These are phyloP conservation scores for Sherardia arvensis DNA, from an alignment of 257 asterid genomes.

Conservation along the genomic window DNA sequence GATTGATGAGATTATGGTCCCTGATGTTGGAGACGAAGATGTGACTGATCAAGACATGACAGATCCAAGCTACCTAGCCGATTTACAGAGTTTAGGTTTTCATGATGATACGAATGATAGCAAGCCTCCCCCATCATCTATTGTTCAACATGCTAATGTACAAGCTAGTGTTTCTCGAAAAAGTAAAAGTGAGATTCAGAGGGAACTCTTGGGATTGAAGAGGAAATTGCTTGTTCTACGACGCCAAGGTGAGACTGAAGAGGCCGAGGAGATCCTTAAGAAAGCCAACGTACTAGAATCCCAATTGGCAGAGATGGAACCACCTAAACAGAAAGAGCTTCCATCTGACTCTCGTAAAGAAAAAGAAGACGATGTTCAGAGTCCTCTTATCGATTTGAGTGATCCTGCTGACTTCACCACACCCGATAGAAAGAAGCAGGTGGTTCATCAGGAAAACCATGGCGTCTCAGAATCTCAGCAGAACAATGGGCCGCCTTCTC, in stretches of 20 bases:
- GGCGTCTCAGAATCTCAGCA: constrained; percentile 20
- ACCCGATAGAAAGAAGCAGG: constrained; percentile 12
- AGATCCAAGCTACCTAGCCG: constrained; percentile 63
- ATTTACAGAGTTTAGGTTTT: constrained; percentile 85
- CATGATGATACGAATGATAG: constrained; percentile 48
- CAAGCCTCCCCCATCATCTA: constrained; percentile 11
- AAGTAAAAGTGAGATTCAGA: constrained; percentile 71
- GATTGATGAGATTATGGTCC: constrained; percentile 7
- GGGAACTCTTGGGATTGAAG: constrained; percentile 68
- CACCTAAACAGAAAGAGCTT: constrained; percentile 24
- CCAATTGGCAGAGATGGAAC: constrained; percentile 55
- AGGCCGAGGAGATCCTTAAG: constrained; percentile 75
- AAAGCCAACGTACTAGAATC: constrained; percentile 48
- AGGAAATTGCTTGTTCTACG: constrained; percentile 74
- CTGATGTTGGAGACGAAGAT: constrained; percentile 40
- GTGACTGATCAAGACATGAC: constrained; percentile 85
- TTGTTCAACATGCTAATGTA: constrained; percentile 19
- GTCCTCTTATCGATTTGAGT: background rate
- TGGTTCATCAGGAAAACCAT: constrained; percentile 26
- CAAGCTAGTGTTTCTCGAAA: constrained; percentile 29
- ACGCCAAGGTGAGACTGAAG: constrained; percentile 70
- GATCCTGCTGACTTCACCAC: background rate
- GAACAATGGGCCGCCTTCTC: constrained; percentile 19
- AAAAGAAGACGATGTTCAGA: constrained; percentile 10
- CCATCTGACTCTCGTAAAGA: constrained; percentile 18